phyloP scores from a whole-genome alignment of 192 early-diverging fungal species.

The Lobosporangium transversale region DNA sequence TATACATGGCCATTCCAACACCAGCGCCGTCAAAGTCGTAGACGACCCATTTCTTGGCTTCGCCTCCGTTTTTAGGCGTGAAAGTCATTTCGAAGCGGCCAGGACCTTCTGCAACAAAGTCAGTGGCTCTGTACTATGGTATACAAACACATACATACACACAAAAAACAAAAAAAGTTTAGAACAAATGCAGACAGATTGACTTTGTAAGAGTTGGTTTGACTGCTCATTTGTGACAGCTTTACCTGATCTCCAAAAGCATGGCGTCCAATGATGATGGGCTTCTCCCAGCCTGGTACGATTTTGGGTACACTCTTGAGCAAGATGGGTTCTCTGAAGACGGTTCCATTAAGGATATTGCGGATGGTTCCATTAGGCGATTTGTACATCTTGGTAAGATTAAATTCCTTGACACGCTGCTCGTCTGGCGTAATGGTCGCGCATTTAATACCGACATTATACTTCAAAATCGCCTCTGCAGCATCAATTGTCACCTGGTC shows the following conservation, averaged over 20 bases:
- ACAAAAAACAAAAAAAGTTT: no score
- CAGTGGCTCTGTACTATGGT: slow-evolving; percentile 91
- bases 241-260: slow-evolving; percentile 94
- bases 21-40: slow-evolving; percentile 87
- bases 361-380: slow-evolving; percentile 97
- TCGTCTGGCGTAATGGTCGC: slow-evolving; percentile 99
- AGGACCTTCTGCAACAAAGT: slow-evolving; percentile 90
- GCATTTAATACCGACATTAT: slow-evolving; percentile 99
- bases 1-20: slow-evolving; percentile 97
- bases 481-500: slow-evolving; percentile 91
- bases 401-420: slow-evolving; percentile 93
- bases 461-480: slow-evolving; percentile 94
- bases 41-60: slow-evolving; percentile 70
- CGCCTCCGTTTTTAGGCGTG: slow-evolving; percentile 82
- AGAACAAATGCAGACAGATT: no score
- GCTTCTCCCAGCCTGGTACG: slow-evolving; percentile 92
- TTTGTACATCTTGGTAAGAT: slow-evolving; percentile 96
- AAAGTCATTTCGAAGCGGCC: slow-evolving; percentile 93
- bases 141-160: no score
- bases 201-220: no score
- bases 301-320: slow-evolving; percentile 92
- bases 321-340: slow-evolving; percentile 97
- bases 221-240: no score
- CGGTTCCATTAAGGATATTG: slow-evolving; percentile 96
- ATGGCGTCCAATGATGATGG: slow-evolving; percentile 96